Evolutionary conservation across 2,329 filamentous ascomycete species (phyloP), one percentile per base, ranked within the genome.

Genomic region (Aspergillus floridensis): DNA sequence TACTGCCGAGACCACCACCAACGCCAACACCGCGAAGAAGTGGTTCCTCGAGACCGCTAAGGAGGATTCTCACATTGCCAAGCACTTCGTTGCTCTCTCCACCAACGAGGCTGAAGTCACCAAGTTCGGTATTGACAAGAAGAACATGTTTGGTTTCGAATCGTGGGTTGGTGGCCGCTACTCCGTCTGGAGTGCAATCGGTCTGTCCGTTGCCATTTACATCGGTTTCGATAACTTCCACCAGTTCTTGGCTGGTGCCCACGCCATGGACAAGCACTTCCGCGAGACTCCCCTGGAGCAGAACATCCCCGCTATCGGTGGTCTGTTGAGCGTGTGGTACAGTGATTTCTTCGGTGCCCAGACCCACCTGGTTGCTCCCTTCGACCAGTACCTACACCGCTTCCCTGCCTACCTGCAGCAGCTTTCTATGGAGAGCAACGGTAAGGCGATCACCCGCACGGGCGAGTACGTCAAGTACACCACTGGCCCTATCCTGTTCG

Each of bases 61-160:
- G 87, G 89, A 96, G 29, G 78, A 84, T 59, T 72, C 77, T 21
- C 80, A 86, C 66, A 96, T 99, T 69, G 92, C 95, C 68, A 99
- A 98, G 86, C 95, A 99, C 85, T 99, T 99, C 74, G 95, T 97
- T 59, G 95, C 95, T 49, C 87, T 99, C 56, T 98, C 95, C 53
- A 99, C 95, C 77, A 99, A 99, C 80, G 90, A 93, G 80, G 77
- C 82, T 56, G 93, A 98, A 82, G 95, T 99, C 63, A 92, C 90
- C 80, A 98, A 98, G 84, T 99, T 99, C 72, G 95, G 95, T 66
- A 99, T 99, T 72, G 93, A 98, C 81, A 89, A 88, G 80, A 93
- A 93, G 85, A 99, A 98, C 85, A 99, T 99, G 95, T 99, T 99
- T 74, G 93, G 92, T 70, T 99, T 99, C 76, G 93, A 93, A 79